A percentile compares a stretch with the other conserved stretches of the same genome.
Evolutionary conservation across 148 eudicot genomes (phyloP).

Genomic region (Suaeda aralocaspica): DNA sequence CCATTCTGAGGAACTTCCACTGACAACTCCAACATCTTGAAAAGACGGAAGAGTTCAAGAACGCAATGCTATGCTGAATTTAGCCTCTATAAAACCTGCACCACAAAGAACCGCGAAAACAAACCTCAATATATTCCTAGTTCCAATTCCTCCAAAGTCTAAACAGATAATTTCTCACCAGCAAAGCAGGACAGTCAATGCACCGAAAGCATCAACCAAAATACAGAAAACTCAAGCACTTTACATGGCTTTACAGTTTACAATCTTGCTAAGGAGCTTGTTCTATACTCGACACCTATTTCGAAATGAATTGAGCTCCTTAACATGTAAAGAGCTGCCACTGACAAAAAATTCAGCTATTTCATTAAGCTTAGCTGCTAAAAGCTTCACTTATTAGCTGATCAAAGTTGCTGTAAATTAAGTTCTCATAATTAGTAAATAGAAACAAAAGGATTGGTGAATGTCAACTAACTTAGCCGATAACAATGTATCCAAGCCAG

Average conservation of each 20-base stretch:
- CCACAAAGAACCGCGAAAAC: background rate
- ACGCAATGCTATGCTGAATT: background rate
- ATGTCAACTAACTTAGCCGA: background rate
- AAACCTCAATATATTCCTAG: background rate
- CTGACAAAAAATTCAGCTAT: background rate
- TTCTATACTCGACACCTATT: no score
- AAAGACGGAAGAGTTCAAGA: background rate
- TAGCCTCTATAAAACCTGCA: constrained; percentile 18
- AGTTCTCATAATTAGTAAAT: background rate
- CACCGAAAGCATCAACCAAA: background rate
- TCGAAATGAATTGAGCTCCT: background rate
- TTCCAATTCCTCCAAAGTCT: background rate
- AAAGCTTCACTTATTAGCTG: background rate
- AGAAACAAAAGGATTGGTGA: background rate
- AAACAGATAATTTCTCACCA: background rate
- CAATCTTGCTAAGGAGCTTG: no score
- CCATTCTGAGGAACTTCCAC: constrained; percentile 53
- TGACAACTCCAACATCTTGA: constrained; percentile 37
- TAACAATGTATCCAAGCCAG: no score
- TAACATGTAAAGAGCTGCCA: background rate
- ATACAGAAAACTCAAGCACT: background rate
- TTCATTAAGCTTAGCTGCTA: background rate
- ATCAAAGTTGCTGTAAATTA: background rate
- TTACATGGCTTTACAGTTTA: constrained; percentile 10
- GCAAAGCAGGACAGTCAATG: background rate